Conservation (phyloP, 352 stramenopile species). For the Globisporangium viniferum region DNA sequence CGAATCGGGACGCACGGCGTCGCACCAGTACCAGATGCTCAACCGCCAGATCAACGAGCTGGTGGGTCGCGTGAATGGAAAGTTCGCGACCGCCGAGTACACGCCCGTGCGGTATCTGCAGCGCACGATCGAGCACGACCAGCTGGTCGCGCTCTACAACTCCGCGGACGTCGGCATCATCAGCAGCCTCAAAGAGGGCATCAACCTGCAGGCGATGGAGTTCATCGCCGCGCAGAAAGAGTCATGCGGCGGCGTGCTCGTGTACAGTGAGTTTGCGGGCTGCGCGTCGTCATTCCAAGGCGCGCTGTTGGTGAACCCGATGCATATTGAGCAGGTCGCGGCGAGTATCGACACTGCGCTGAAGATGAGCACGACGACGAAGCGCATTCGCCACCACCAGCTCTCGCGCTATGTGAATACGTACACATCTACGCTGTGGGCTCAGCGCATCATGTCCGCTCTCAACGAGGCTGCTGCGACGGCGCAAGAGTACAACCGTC, state of each 20-base stretch:
- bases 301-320: slow-evolving; percentile 84
- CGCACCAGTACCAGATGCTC: slow-evolving; percentile 75
- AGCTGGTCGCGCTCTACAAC: slow-evolving; percentile 89
- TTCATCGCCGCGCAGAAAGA: slow-evolving; percentile 87
- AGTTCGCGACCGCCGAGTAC: slow-evolving; percentile 86
- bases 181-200: slow-evolving; percentile 88
- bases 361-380: slow-evolving; percentile 84
- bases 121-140: slow-evolving; percentile 79
- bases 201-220: slow-evolving; percentile 90
- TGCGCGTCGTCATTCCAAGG: slow-evolving; percentile 88
- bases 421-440: slow-evolving; percentile 87
- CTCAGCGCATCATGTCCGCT: slow-evolving; percentile 80
- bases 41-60: slow-evolving; percentile 89
- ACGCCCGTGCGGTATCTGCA: slow-evolving; percentile 88
- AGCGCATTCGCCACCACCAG: slow-evolving; percentile 84
- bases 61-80: slow-evolving; percentile 85
- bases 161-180: slow-evolving; percentile 85
- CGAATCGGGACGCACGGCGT: slow-evolving; percentile 57
- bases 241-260: slow-evolving; percentile 80
- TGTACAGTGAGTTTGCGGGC: slow-evolving; percentile 91
- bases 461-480: slow-evolving; percentile 72
- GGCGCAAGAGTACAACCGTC: slow-evolving; percentile 79
- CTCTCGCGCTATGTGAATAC: slow-evolving; percentile 86
- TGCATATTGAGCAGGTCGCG: slow-evolving; percentile 88
- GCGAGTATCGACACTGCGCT: slow-evolving; percentile 81